Conservation (phyloP, 1,284 basidiomycete species). For the Cutaneotrichosporon cavernicola region DNA sequence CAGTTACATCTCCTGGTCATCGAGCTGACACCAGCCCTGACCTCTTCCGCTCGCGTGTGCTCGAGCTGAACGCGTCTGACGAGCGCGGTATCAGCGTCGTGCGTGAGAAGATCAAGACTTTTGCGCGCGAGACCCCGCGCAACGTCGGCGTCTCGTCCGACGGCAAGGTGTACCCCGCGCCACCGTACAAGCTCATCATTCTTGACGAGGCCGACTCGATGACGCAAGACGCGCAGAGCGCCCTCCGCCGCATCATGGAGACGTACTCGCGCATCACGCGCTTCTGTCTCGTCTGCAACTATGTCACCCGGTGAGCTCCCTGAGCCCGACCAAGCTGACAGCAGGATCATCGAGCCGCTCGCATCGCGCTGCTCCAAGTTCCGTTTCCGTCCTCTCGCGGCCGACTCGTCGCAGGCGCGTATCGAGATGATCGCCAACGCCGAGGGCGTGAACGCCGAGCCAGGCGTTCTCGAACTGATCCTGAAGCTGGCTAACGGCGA, state of each 20-base stretch:
- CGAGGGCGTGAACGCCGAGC: constrained; percentile 57
- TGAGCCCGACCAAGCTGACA: background rate
- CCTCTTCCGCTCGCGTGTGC: constrained; percentile 85
- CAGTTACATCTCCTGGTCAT: background rate
- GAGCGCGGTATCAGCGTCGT: constrained; percentile 97
- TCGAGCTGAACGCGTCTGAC: constrained; percentile 99
- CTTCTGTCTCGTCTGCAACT: constrained; percentile 99
- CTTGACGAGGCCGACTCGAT: constrained; percentile 99
- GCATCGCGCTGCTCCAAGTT: constrained; percentile 99
- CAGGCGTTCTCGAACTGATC: constrained; percentile 53
- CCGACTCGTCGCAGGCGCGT: constrained; percentile 69
- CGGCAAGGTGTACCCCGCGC: constrained; percentile 85
- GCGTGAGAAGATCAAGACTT: constrained; percentile 97
- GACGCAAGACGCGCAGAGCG: constrained; percentile 98
- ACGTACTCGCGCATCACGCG: constrained; percentile 93
- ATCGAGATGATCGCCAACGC: constrained; percentile 73
- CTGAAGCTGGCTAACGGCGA: constrained; percentile 74
- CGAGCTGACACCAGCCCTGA: constrained; percentile 67
- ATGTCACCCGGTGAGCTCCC: constrained; percentile 80
- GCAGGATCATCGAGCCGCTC: constrained; percentile 95
- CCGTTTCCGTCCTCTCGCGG: constrained; percentile 90
- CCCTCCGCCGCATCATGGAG: constrained; percentile 96
- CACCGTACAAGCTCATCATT: constrained; percentile 98
- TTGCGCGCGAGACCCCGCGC: constrained; percentile 90
- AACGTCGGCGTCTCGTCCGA: constrained; percentile 67